Conservation (phyloP, 805 yeast genomes). For the Suhomyces prunicola region DNA sequence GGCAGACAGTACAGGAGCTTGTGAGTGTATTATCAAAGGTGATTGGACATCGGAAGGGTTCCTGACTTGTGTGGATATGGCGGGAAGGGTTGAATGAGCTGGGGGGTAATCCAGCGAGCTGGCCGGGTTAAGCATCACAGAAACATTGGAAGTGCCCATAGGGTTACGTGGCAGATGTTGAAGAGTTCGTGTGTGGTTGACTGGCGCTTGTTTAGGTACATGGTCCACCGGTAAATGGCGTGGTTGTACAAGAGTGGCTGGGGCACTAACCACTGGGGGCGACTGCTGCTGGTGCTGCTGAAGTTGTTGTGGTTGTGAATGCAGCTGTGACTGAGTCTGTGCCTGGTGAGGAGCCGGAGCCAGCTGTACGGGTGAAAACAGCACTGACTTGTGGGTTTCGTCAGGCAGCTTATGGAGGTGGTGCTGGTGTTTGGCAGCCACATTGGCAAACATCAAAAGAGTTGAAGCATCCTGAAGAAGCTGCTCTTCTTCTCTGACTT, state of each 20-base stretch:
- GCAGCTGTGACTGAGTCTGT: conserved; percentile 1
- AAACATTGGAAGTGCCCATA: background rate
- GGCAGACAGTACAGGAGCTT: background rate
- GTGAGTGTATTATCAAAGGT: conserved; percentile 2
- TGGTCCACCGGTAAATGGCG: background rate
- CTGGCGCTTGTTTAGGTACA: background rate
- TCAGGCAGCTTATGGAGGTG: conserved; percentile 11
- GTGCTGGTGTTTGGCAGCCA: conserved; percentile 44
- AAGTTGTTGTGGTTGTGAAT: background rate
- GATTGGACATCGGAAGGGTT: background rate
- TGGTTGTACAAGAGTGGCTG: background rate
- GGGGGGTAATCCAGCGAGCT: background rate
- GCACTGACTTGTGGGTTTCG: background rate
- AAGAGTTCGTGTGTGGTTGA: background rate
- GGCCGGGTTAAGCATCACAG: conserved; percentile 1
- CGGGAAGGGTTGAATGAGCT: background rate
- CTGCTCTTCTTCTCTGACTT: conserved; percentile 31
- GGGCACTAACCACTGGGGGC: background rate
- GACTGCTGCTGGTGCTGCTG: background rate
- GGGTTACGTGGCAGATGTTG: background rate
- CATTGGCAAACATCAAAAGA: conserved; percentile 56
- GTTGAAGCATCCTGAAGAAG: conserved; percentile 61
- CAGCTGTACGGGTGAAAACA: background rate
- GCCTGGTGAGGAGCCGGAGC: background rate
- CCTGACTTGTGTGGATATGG: background rate